phyloP scores from a whole-genome alignment of 768 basidiomycete genomes.

The Naganishia antarctica region DNA sequence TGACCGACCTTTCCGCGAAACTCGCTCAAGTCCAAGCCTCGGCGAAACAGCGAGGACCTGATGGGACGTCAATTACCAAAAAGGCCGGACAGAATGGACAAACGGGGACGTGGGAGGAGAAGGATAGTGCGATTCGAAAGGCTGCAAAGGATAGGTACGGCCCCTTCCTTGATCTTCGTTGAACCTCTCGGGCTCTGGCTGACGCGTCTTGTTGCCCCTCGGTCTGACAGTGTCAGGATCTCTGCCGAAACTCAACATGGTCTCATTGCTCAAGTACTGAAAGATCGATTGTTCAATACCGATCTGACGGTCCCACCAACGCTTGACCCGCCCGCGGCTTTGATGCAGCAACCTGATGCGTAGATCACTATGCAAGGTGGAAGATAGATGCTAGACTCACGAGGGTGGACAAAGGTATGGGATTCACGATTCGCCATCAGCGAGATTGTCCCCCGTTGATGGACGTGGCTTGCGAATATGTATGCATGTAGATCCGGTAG shows the following conservation, averaged over 20 bases:
- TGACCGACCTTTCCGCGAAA: constrained; percentile 85
- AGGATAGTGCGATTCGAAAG: constrained; percentile 79
- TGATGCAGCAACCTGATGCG: constrained; percentile 19
- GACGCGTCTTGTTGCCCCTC: neutral
- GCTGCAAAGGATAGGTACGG: constrained; percentile 83
- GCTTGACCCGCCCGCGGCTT: constrained; percentile 8
- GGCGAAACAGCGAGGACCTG: neutral
- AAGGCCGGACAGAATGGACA: constrained; percentile 54
- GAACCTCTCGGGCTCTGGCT: too few species aligned
- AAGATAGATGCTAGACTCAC: too few species aligned
- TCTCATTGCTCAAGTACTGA: constrained; percentile 85
- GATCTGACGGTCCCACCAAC: constrained; percentile 26
- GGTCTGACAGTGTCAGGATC: constrained; percentile 66
- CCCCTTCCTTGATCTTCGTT: neutral
- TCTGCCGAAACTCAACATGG: constrained; percentile 89
- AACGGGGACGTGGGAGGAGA: constrained; percentile 66
- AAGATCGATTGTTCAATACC: constrained; percentile 73
- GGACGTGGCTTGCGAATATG: too few species aligned
- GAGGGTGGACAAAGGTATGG: too few species aligned
- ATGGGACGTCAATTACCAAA: neutral
- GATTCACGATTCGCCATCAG: too few species aligned
- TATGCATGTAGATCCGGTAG: too few species aligned
- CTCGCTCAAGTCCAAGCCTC: constrained; percentile 49
- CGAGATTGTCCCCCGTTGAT: too few species aligned
- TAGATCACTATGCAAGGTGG: neutral